phyloP scores from a whole-genome alignment of 768 basidiomycete genomes.

The Phlegmacium glaucopus region DNA sequence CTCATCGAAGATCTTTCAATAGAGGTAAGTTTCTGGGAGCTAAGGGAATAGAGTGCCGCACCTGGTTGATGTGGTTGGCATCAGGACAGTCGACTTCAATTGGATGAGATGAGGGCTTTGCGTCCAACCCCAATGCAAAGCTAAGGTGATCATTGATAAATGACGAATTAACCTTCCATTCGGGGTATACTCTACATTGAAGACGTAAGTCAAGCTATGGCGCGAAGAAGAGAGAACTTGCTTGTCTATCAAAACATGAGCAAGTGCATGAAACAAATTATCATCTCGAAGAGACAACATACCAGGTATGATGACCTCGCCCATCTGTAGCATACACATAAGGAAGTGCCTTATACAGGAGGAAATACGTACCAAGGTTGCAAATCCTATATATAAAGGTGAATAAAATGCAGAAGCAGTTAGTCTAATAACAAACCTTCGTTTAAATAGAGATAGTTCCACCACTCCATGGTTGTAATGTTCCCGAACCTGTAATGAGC shows the following conservation, averaged over 20 bases:
- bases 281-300: constrained; percentile 20
- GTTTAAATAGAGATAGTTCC: constrained; percentile 81
- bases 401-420: background rate
- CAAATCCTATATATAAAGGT: constrained; percentile 54
- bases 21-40: background rate
- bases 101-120: constrained; percentile 86
- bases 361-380: constrained; percentile 61
- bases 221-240: constrained; percentile 20
- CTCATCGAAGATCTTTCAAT: constrained; percentile 81
- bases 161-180: constrained; percentile 79
- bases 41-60: constrained; percentile 15
- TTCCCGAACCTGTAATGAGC: constrained; percentile 72
- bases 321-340: constrained; percentile 50
- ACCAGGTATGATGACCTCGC: constrained; percentile 83
- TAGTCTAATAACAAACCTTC: constrained; percentile 45
- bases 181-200: constrained; percentile 61
- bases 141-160: constrained; percentile 81
- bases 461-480: constrained; percentile 93
- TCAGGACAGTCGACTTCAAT: constrained; percentile 91
- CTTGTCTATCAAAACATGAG: constrained; percentile 43
- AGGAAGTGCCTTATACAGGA: constrained; percentile 1
- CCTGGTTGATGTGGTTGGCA: constrained; percentile 80
- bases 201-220: background rate
- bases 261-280: constrained; percentile 1
- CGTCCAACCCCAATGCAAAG: constrained; percentile 77